Evolutionary conservation across 495 filamentous ascomycete genomes (phyloP).

Genomic region (Penicillium malachiteum): DNA sequence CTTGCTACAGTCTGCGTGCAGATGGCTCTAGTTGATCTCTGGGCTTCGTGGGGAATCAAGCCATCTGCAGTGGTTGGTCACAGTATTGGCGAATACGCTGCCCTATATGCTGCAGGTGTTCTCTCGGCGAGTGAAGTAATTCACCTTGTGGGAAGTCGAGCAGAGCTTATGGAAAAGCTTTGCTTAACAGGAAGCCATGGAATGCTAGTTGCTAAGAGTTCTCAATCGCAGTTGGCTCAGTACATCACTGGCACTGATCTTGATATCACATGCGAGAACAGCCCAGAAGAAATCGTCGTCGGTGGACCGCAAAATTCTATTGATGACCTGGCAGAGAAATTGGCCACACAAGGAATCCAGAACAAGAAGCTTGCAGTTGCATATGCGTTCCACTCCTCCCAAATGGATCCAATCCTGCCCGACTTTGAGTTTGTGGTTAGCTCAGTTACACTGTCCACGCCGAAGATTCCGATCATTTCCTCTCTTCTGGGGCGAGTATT

Average conservation of each 20-base stretch:
- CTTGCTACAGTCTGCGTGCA: slow-evolving; percentile 68
- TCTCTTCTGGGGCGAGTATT: slow-evolving; percentile 25
- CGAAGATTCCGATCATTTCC: slow-evolving; percentile 32
- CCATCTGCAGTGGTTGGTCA: slow-evolving; percentile 43
- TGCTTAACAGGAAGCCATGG: slow-evolving; percentile 10
- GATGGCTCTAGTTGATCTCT: slow-evolving; percentile 73
- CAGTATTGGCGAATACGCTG: slow-evolving; percentile 74
- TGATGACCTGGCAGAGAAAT: background rate
- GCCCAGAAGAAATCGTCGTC: slow-evolving; percentile 59
- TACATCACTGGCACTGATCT: too few relatives aligned
- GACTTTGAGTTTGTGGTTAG: slow-evolving; percentile 37
- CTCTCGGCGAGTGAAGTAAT: slow-evolving; percentile 71
- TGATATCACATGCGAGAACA: slow-evolving; percentile 54
- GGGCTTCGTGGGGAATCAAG: slow-evolving; percentile 69
- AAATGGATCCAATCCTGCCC: slow-evolving; percentile 52
- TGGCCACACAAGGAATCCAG: slow-evolving; percentile 16
- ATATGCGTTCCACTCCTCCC: slow-evolving; percentile 56
- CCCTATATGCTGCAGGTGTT: slow-evolving; percentile 73
- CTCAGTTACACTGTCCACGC: slow-evolving; percentile 35
- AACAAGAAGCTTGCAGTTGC: slow-evolving; percentile 44
- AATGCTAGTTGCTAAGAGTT: slow-evolving; percentile 60
- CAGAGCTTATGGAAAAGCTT: slow-evolving; percentile 54
- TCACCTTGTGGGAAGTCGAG: slow-evolving; percentile 70
- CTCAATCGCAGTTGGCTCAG: background rate
- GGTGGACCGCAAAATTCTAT: slow-evolving; percentile 49